Evolutionary conservation across 1,284 basidiomycete species (phyloP).

Genomic region (Athelia sp.): DNA sequence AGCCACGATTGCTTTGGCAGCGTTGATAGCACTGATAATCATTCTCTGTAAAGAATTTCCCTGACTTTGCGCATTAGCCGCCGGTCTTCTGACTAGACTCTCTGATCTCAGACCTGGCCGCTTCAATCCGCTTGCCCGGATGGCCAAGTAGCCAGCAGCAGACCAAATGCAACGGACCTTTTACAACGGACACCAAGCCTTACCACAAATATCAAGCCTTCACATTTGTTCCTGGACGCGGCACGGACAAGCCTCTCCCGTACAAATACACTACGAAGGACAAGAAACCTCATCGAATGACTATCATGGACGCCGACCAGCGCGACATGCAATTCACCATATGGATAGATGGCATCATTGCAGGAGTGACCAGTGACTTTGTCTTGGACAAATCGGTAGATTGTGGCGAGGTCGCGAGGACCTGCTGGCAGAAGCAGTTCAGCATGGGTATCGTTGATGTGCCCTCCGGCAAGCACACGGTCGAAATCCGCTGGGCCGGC

Average conservation of each 20-base stretch:
- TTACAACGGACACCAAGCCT: no score
- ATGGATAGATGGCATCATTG: not conserved
- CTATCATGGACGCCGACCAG: constrained; percentile 2
- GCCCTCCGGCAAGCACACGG: constrained; percentile 1
- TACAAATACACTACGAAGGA: not conserved
- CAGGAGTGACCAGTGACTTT: constrained; percentile 1
- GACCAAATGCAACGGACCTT: no score
- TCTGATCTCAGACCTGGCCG: no score
- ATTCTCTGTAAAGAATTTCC: no score
- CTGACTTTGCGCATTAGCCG: no score
- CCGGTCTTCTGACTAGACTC: no score
- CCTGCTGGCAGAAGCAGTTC: not conserved
- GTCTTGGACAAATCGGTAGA: constrained; percentile 2
- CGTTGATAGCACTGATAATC: no score
- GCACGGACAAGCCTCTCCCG: not conserved
- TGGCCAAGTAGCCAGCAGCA: no score
- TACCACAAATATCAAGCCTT: no score
- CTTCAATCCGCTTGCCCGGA: no score
- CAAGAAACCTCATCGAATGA: constrained; percentile 1
- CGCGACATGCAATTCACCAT: constrained; percentile 1
- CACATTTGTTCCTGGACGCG: not conserved
- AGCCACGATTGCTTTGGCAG: no score
- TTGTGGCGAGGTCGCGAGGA: not conserved
- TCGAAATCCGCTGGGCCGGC: constrained; percentile 2
- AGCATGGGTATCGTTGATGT: not conserved